Evolutionary conservation across 2,329 filamentous ascomycete species (phyloP).

Genomic region (Verruconis gallopava): DNA sequence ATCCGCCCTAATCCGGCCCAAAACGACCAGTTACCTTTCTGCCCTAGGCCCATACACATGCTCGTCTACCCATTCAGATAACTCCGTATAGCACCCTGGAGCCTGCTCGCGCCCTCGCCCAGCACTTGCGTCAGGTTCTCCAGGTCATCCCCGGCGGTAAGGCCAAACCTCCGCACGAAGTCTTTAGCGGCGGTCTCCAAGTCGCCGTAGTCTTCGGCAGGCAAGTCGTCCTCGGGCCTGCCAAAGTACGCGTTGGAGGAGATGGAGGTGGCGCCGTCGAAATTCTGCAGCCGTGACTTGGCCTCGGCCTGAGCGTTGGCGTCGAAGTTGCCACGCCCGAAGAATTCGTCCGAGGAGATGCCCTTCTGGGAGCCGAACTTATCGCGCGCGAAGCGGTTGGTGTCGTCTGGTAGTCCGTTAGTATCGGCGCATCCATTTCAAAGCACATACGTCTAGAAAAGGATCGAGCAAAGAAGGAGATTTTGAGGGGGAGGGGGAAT

Average conservation of each 20-base stretch:
- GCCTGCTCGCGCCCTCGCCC: conserved; percentile 70
- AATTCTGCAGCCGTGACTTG: conserved; percentile 75
- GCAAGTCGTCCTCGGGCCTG: conserved; percentile 66
- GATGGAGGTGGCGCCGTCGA: conserved; percentile 84
- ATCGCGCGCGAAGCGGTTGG: conserved; percentile 67
- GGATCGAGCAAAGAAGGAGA: no score
- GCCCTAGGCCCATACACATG: no score
- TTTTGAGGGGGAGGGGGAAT: neutral
- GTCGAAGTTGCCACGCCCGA: conserved; percentile 80
- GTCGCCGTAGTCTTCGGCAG: conserved; percentile 64
- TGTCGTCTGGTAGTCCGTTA: conserved; percentile 41
- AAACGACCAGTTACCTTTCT: no score
- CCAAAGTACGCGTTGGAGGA: conserved; percentile 98
- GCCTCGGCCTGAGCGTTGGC: conserved; percentile 70
- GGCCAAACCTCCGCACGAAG: conserved; percentile 87
- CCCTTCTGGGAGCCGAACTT: conserved; percentile 92
- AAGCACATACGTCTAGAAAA: no score
- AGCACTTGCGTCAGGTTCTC: conserved; percentile 76
- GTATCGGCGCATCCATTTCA: no score
- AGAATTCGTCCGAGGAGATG: conserved; percentile 97
- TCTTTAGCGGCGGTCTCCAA: conserved; percentile 90
- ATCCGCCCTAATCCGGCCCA: no score
- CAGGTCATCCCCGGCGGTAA: conserved; percentile 89
- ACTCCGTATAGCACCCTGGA: conserved; percentile 49
- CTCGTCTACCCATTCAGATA: conserved; percentile 10